phyloP scores from a whole-genome alignment of 2,329 filamentous ascomycete species.

The Aspergillus quadrilineatus region DNA sequence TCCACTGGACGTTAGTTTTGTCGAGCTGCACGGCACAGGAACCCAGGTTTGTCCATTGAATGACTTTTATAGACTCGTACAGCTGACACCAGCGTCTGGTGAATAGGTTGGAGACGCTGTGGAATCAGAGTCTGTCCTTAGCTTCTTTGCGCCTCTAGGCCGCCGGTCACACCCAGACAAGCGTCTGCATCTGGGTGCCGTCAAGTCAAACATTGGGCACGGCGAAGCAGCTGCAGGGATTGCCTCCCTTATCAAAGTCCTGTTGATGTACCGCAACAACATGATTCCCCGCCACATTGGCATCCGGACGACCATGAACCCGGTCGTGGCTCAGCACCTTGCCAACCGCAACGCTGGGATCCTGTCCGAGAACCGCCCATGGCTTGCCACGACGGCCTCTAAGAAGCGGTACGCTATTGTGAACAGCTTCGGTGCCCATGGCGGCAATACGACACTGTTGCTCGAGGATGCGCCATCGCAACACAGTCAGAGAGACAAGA shows the following conservation, averaged over 20 bases:
- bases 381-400: neutral
- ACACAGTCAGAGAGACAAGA: constrained; percentile 41
- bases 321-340: neutral
- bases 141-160: neutral
- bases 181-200: neutral
- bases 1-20: constrained; percentile 38
- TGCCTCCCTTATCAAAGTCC: constrained; percentile 52
- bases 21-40: constrained; percentile 45
- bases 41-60: constrained; percentile 41
- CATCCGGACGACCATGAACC: neutral
- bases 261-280: neutral
- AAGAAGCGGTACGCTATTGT: neutral
- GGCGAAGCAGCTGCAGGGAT: constrained; percentile 34
- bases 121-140: neutral
- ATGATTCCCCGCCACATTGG: neutral
- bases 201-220: constrained; percentile 32
- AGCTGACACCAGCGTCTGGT: constrained; percentile 25
- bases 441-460: constrained; percentile 65
- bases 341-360: neutral
- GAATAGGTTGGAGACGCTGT: constrained; percentile 23
- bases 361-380: neutral
- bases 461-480: constrained; percentile 56
- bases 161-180: neutral
- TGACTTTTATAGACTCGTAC: constrained; percentile 33
- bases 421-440: constrained; percentile 68